Conservation (phyloP, 768 basidiomycete genomes). For the Collybia sp. region DNA sequence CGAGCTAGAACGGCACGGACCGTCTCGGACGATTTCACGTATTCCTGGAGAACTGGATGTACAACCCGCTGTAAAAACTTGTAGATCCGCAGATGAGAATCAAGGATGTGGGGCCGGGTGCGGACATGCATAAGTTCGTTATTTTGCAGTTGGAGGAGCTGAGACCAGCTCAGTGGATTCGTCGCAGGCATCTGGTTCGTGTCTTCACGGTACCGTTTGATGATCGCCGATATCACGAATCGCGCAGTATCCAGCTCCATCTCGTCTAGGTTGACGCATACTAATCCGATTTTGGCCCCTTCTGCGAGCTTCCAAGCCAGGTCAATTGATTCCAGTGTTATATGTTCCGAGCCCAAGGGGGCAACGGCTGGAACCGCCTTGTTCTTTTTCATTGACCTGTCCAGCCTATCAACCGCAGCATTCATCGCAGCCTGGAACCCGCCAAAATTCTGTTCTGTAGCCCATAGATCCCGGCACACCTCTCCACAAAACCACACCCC, state of each 20-base stretch:
- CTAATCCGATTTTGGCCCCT: conserved; percentile 15
- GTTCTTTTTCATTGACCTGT: conserved; percentile 20
- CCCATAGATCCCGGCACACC: conserved; percentile 41
- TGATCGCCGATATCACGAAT: conserved; percentile 46
- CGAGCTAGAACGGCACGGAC: conserved; percentile 52
- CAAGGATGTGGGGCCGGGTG: conserved; percentile 44
- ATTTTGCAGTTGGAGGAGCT: conserved; percentile 50
- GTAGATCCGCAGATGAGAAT: conserved; percentile 50
- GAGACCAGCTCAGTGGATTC: conserved; percentile 32
- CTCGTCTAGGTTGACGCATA: conserved; percentile 34
- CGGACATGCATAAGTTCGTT: conserved; percentile 47
- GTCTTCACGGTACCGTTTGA: conserved; percentile 38
- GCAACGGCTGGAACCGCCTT: conserved; percentile 9
- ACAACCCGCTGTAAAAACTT: conserved; percentile 42
- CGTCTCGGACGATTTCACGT: conserved; percentile 32
- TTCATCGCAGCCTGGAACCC: conserved; percentile 25
- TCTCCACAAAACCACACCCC: conserved; percentile 57
- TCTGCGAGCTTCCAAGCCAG: conserved; percentile 41
- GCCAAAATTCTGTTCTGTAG: conserved; percentile 25
- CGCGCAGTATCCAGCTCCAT: conserved; percentile 56
- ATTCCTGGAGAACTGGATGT: conserved; percentile 19
- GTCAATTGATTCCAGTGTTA: conserved; percentile 38
- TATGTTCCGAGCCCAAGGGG: conserved; percentile 16
- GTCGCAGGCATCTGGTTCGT: conserved; percentile 10
- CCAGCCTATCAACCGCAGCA: conserved; percentile 29